Evolutionary conservation across 495 filamentous ascomycete species (phyloP).

Genomic region (Aspergillus ellipticus): DNA sequence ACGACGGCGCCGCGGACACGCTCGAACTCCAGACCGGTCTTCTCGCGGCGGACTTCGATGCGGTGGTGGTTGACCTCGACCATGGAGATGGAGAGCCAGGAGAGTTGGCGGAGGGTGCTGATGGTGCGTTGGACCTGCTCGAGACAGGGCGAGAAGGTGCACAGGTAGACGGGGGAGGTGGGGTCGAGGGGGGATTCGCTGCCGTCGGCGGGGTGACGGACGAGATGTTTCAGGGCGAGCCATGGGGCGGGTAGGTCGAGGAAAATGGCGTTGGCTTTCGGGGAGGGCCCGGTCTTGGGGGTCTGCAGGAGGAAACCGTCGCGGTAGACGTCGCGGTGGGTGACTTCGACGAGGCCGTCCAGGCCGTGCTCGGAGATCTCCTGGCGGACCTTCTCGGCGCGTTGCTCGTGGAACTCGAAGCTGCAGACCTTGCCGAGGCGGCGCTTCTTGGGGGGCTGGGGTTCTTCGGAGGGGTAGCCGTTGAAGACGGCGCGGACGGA

Average conservation of each 20-base stretch:
- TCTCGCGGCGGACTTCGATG: slow-evolving; percentile 77
- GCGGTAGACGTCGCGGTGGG: slow-evolving; percentile 86
- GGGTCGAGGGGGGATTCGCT: slow-evolving; percentile 65
- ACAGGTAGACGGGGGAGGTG: slow-evolving; percentile 63
- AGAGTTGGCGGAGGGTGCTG: slow-evolving; percentile 66
- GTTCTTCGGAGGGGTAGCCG: slow-evolving; percentile 53
- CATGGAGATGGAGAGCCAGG: slow-evolving; percentile 92
- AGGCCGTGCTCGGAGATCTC: slow-evolving; percentile 77
- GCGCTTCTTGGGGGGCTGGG: slow-evolving; percentile 17
- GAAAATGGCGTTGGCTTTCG: slow-evolving; percentile 78
- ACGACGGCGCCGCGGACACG: slow-evolving; percentile 56
- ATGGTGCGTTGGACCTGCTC: slow-evolving; percentile 89
- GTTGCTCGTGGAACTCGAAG: slow-evolving; percentile 85
- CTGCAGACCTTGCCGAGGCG: slow-evolving; percentile 77
- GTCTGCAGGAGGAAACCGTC: slow-evolving; percentile 68
- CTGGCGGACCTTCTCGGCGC: slow-evolving; percentile 64
- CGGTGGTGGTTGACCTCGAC: slow-evolving; percentile 74
- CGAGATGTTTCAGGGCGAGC: slow-evolving; percentile 81
- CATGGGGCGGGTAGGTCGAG: slow-evolving; percentile 92
- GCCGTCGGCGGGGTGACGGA: slow-evolving; percentile 49
- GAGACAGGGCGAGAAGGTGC: slow-evolving; percentile 94
- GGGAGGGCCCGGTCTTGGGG: slow-evolving; percentile 45
- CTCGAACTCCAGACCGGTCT: slow-evolving; percentile 61
- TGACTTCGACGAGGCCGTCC: slow-evolving; percentile 68
- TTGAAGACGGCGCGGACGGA: slow-evolving; percentile 83